phyloP scores from a whole-genome alignment of 2,329 filamentous ascomycete species.

The Xylariaceae sp. region DNA sequence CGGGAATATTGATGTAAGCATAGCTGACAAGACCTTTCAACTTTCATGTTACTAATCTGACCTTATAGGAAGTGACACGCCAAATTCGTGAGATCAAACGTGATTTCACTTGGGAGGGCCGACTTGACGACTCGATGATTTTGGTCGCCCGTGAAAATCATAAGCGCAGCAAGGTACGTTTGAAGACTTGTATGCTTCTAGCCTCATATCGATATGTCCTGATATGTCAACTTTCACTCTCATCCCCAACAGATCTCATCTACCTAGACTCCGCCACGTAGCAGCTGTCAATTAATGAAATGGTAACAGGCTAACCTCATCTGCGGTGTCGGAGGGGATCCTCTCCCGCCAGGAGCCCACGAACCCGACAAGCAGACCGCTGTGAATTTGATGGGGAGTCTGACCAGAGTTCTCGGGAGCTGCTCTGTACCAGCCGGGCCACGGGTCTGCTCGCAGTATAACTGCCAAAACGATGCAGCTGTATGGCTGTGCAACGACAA shows the following conservation, averaged over 20 bases:
- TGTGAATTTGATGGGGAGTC: not conserved
- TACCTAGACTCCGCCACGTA: too few relatives aligned
- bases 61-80: not conserved
- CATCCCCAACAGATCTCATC: too few relatives aligned
- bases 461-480: conserved; percentile 10
- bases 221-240: too few relatives aligned
- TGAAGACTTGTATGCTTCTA: too few relatives aligned
- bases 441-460: conserved; percentile 5
- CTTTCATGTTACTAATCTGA: too few relatives aligned
- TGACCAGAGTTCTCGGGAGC: not conserved
- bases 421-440: conserved; percentile 4
- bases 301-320: conserved; percentile 4
- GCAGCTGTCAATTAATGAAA: too few relatives aligned
- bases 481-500: conserved; percentile 22
- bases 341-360: not conserved
- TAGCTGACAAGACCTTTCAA: too few relatives aligned
- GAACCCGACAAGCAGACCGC: not conserved
- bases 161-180: too few relatives aligned
- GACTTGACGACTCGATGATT: too few relatives aligned
- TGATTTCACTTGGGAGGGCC: not conserved
- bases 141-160: too few relatives aligned
- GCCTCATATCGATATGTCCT: too few relatives aligned
- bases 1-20: not conserved
- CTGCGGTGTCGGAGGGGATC: conserved; percentile 8
- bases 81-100: not conserved